Evolutionary conservation across 495 filamentous ascomycete genomes (phyloP), one percentile per base, ranked within the genome.

Genomic region (Aspergillus hancockii): DNA sequence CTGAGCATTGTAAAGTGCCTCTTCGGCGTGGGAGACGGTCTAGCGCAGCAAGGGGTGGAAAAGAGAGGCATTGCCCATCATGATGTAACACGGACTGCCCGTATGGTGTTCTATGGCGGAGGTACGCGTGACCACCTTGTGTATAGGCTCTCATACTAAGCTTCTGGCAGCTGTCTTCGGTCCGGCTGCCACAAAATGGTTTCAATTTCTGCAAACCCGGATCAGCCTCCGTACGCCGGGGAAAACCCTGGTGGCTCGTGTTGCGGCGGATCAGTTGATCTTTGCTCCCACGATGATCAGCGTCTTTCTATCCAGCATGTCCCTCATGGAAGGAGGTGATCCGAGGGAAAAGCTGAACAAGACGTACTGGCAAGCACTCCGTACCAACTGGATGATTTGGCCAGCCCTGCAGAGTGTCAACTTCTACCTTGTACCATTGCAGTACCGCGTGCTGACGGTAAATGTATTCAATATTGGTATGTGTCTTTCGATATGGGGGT

Each of bases 1-100:
- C 43, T 9, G 8, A 23, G 18, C 21, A 2, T 7, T 16, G 14
- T 2, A 14, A 41, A 47, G 43, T 22, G 43, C 36, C 51, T 54
- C 16, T 54, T 54, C 31, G 51, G 30, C 30, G 51, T 54, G 18
- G 51, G 51, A 23, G 51, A 54, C 21, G 51, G 51, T 36, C 32
- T 54, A 8, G 51, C 51, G 19, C 28, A 54, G 21, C 51, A 54
- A 23, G 32, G 51, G 30, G 51, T 54, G 3, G 51, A 54, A 16
- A 36, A 40, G 22, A 54, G 21, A 54, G 51, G 51, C 16, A 1
- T 54, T 10, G 51, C 32, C 6, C 14, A 18, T 16, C 51, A 54
- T 40, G 51, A 54, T 54, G 32, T 54, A 22, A 54, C 19, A n/a
- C 51, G 51, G 1, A 54, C 51, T 13, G 51, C 51, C 2, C 51